Evolutionary conservation across 2,329 filamentous ascomycete genomes (phyloP).

Genomic region (Trichoderma pleuroti): DNA sequence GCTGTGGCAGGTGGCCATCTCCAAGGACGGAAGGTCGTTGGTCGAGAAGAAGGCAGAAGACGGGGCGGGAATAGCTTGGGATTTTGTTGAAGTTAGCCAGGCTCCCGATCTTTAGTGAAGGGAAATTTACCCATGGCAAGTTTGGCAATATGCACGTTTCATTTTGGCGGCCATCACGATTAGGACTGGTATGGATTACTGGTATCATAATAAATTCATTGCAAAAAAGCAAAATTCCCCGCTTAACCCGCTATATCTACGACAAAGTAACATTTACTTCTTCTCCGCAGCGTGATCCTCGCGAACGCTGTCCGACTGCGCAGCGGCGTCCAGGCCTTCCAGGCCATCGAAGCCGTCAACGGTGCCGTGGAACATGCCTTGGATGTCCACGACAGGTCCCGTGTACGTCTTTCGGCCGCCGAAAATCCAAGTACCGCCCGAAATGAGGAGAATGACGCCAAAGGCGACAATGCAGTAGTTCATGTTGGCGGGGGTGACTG

Average conservation of each 20-base stretch:
- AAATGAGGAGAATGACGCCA: slow-evolving; percentile 45
- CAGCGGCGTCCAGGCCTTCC: slow-evolving; percentile 4
- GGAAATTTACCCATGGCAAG: background rate
- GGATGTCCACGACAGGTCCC: slow-evolving; percentile 28
- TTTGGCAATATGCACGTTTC: background rate
- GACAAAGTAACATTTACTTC: background rate
- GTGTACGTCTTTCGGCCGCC: slow-evolving; percentile 48
- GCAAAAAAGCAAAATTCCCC: background rate
- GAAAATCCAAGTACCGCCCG: slow-evolving; percentile 44
- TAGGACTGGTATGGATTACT: background rate
- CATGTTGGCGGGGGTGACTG: slow-evolving; percentile 65
- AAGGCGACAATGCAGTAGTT: slow-evolving; percentile 53
- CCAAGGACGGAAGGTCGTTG: background rate
- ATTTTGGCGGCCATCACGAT: background rate
- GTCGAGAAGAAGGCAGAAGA: background rate
- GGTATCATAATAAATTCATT: background rate
- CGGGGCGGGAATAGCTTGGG: slow-evolving; percentile 5
- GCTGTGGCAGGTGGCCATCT: background rate
- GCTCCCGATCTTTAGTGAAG: background rate
- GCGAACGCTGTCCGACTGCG: background rate
- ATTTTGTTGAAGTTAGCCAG: background rate
- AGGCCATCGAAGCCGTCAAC: slow-evolving; percentile 4
- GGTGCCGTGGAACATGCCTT: slow-evolving; percentile 4
- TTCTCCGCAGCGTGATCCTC: slow-evolving; percentile 5
- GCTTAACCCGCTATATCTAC: background rate